Percentiles rank a stretch among this genome's conserved stretches.
These are phyloP conservation scores for Coemansia sp. DNA, from an alignment of 192 early-diverging fungal genomes.

Conservation along the genomic window DNA sequence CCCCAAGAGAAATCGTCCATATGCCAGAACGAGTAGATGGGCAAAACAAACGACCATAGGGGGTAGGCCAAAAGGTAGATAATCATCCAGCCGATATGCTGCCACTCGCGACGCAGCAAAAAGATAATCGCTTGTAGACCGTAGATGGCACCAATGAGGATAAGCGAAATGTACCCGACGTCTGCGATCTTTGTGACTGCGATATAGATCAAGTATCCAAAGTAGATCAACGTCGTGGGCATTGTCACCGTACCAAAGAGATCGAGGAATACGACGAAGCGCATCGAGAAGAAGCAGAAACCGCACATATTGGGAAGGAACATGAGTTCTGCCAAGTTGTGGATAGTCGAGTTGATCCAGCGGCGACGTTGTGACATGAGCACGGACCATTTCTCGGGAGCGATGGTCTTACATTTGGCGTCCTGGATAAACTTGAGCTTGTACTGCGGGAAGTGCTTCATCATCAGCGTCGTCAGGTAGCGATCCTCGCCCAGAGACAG, in stretches of 20 bases:
- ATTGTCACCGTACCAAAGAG: conserved; percentile 80
- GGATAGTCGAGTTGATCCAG: conserved; percentile 99
- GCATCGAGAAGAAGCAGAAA: conserved; percentile 98
- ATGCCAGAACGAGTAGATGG: conserved; percentile 97
- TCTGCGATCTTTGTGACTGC: conserved; percentile 62
- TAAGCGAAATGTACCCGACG: conserved; percentile 81
- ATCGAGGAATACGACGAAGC: conserved; percentile 95
- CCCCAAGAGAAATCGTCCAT: conserved; percentile 99
- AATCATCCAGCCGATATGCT: conserved; percentile 81
- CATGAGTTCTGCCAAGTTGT: conserved; percentile 92
- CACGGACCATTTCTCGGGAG: conserved; percentile 87
- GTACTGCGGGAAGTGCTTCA: conserved; percentile 96
- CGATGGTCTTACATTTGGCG: conserved; percentile 88
- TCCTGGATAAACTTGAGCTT: conserved; percentile 92
- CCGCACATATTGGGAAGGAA: conserved; percentile 88
- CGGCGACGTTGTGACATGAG: conserved; percentile 94
- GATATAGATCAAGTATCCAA: conserved; percentile 78
- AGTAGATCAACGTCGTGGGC: conserved; percentile 83
- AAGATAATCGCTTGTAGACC: conserved; percentile 89
- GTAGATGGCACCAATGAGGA: conserved; percentile 81
- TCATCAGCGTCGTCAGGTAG: conserved; percentile 95
- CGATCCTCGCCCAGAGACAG: conserved; percentile 96
- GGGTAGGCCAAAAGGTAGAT: conserved; percentile 90
- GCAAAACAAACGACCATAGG: conserved; percentile 88
- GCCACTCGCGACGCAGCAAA: conserved; percentile 74